A percentile compares a stretch with the other conserved stretches of the same genome.
Conservation (phyloP, 1,284 basidiomycete genomes). For the Prillingera fragicola region DNA sequence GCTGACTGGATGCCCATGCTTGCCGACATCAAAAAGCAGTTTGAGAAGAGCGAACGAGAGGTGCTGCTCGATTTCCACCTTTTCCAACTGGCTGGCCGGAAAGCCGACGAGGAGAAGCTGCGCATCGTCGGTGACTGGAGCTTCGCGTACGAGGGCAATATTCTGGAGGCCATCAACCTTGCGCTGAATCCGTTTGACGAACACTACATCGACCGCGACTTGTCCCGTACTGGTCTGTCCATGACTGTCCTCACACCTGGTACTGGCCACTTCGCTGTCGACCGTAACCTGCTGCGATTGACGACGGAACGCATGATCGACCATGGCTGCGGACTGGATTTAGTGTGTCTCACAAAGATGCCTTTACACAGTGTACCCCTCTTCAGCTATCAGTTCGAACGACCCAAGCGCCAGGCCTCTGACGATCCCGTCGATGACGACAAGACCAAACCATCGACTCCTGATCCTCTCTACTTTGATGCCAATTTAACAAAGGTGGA, state of each 20-base stretch:
- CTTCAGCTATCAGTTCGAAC: constrained; percentile 58
- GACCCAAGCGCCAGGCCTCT: constrained; percentile 52
- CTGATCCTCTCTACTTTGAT: constrained; percentile 78
- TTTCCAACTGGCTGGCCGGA: constrained; percentile 34
- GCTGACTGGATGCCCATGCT: constrained; percentile 83
- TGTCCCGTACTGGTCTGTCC: constrained; percentile 83
- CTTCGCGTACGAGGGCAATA: constrained; percentile 79
- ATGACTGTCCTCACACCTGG: constrained; percentile 88
- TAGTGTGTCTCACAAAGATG: constrained; percentile 85
- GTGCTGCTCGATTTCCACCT: constrained; percentile 78
- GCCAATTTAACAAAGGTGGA: constrained; percentile 36
- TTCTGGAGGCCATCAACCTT: constrained; percentile 90
- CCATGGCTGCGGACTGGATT: constrained; percentile 83
- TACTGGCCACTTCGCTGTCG: constrained; percentile 88
- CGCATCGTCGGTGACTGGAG: constrained; percentile 46
- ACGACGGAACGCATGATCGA: constrained; percentile 95
- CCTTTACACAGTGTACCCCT: constrained; percentile 88
- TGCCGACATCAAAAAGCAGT: constrained; percentile 76
- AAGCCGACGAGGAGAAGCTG: constrained; percentile 27
- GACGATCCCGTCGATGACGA: constrained; percentile 12
- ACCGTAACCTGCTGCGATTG: constrained; percentile 80
- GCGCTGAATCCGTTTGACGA: constrained; percentile 89
- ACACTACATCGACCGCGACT: constrained; percentile 91
- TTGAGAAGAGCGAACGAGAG: constrained; percentile 81
- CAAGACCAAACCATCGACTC: constrained; percentile 48